phyloP scores from a whole-genome alignment of 805 yeast species.

The Citeromyces matritensis region DNA sequence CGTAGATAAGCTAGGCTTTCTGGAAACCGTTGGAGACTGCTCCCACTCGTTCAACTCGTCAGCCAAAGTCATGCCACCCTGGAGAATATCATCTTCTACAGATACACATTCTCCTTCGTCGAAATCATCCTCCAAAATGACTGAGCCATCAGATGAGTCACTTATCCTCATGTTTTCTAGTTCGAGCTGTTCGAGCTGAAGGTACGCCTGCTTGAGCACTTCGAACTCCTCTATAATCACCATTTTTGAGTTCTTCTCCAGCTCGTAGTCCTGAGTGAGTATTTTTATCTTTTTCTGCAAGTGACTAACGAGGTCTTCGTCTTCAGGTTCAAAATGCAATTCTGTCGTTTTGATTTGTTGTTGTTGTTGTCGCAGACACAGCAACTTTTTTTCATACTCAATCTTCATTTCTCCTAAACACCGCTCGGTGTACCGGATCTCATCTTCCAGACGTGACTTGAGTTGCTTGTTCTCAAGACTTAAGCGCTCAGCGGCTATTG shows the following conservation, averaged over 20 bases:
- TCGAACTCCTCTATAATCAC: conserved; percentile 41
- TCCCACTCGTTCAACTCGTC: background rate
- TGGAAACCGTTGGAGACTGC: background rate
- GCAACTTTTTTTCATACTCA: too few relatives aligned
- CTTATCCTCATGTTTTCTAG: background rate
- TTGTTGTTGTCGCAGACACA: background rate
- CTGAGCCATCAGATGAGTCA: conserved; percentile 1
- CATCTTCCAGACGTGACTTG: background rate
- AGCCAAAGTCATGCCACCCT: background rate
- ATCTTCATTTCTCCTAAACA: too few relatives aligned
- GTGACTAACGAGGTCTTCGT: too few relatives aligned
- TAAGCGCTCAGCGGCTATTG: background rate
- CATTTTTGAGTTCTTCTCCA: conserved; percentile 35
- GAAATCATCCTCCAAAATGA: conserved; percentile 4
- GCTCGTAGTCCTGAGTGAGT: conserved; percentile 24
- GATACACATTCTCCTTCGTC: conserved; percentile 7
- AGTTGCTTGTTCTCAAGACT: background rate
- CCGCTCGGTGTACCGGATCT: too few relatives aligned
- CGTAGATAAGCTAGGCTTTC: background rate
- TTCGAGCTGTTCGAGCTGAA: conserved; percentile 11
- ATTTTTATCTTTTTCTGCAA: conserved; percentile 8
- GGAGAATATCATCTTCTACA: background rate
- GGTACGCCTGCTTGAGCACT: conserved; percentile 21
- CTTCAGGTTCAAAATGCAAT: too few relatives aligned
- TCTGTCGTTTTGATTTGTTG: too few relatives aligned